Conservation (phyloP, 306 rosid genomes). For the Vicia sativa region DNA sequence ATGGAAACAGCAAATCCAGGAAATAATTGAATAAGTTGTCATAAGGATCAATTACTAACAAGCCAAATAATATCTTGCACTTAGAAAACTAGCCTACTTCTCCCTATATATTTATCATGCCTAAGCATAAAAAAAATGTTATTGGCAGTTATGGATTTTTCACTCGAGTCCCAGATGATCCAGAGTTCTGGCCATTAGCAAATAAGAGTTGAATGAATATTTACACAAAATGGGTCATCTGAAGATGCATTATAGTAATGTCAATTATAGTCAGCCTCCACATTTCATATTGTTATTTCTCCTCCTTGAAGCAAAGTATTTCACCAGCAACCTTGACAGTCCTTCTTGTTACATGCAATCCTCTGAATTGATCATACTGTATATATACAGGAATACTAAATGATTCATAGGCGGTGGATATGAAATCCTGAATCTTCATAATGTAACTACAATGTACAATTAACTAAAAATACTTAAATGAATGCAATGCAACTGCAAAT, state of each 20-base stretch:
- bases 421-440: constrained; percentile 33
- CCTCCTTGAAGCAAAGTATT: constrained; percentile 35
- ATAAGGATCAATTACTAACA: constrained; percentile 24
- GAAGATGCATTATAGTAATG: no score
- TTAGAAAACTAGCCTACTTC: constrained; percentile 20
- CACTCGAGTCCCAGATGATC: constrained; percentile 21
- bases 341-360: constrained; percentile 39
- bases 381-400: constrained; percentile 27
- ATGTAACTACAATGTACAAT: constrained; percentile 38
- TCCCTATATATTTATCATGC: constrained; percentile 23
- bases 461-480: constrained; percentile 36
- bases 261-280: no score
- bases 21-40: constrained; percentile 32
- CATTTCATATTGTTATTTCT: constrained; percentile 18
- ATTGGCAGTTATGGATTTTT: constrained; percentile 7
- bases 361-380: constrained; percentile 34
- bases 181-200: constrained; percentile 7
- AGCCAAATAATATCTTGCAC: constrained; percentile 35
- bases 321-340: constrained; percentile 41
- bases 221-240: constrained; percentile 32
- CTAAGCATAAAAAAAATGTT: constrained; percentile 14
- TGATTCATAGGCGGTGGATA: constrained; percentile 27
- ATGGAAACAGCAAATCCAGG: constrained; percentile 34
- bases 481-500: constrained; percentile 36
- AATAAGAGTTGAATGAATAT: constrained; percentile 26